These are phyloP conservation scores for Cercospora zeae-maydis DNA, from an alignment of 2,329 filamentous ascomycete genomes.

Conservation along the genomic window DNA sequence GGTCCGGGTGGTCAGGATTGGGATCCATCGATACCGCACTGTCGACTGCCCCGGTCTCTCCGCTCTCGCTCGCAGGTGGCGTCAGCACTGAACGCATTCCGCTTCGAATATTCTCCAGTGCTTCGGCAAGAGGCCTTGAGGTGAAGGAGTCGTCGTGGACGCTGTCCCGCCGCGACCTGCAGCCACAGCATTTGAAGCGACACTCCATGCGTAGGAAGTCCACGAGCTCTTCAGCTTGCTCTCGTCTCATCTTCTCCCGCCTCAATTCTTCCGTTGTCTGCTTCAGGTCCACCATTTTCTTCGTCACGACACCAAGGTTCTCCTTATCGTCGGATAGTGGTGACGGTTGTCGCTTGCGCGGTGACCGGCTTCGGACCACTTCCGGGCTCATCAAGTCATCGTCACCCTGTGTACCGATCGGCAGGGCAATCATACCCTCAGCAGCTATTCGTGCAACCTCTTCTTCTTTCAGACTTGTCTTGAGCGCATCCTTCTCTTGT, in stretches of 20 bases:
- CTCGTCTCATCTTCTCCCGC: constrained; percentile 56
- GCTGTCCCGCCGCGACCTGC: constrained; percentile 41
- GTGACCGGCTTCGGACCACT: constrained; percentile 26
- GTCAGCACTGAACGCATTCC: constrained; percentile 48
- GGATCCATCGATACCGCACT: constrained; percentile 3
- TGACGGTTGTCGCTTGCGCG: constrained; percentile 45
- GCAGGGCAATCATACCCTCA: constrained; percentile 66
- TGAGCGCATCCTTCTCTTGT: constrained; percentile 71
- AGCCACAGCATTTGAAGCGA: constrained; percentile 63
- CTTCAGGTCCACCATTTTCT: constrained; percentile 47
- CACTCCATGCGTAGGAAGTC: constrained; percentile 76
- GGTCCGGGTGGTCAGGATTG: constrained; percentile 4
- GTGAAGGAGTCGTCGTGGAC: not conserved
- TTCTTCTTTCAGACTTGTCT: constrained; percentile 68
- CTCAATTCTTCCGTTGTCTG: constrained; percentile 51
- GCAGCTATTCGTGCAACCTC: constrained; percentile 69
- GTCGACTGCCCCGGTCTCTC: constrained; percentile 35
- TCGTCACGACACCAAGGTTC: constrained; percentile 40
- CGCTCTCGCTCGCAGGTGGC: constrained; percentile 61
- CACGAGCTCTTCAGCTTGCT: constrained; percentile 67
- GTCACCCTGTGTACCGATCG: constrained; percentile 44
- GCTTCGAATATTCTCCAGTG: constrained; percentile 22
- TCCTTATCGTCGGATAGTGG: constrained; percentile 49
- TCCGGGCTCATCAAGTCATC: constrained; percentile 62
- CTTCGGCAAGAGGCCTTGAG: constrained; percentile 18